A percentile compares a stretch with the other conserved stretches of the same genome.
Conservation (phyloP, 2,329 filamentous ascomycete genomes). For the Chaetomiaceae sp. region DNA sequence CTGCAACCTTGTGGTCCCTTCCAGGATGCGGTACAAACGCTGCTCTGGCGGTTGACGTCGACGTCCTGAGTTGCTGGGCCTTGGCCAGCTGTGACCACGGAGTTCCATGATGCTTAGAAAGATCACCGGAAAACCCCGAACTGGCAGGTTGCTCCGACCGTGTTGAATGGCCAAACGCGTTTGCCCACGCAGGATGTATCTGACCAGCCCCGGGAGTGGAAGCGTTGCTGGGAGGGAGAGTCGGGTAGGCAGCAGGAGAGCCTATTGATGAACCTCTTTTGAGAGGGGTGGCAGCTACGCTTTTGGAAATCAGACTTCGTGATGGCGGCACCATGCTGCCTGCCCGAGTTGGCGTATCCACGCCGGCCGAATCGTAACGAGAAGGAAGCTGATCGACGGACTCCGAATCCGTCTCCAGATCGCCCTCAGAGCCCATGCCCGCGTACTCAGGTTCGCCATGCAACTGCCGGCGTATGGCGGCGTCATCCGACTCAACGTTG, state of each 20-base stretch:
- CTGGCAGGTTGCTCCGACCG: neutral
- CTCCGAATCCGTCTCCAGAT: constrained; percentile 12
- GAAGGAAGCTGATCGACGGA: constrained; percentile 7
- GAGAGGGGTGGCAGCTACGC: neutral
- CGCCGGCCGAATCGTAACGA: neutral
- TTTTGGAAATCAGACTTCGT: neutral
- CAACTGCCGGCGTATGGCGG: constrained; percentile 28
- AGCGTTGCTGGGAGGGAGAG: neutral
- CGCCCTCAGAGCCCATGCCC: constrained; percentile 1
- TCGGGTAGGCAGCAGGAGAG: neutral
- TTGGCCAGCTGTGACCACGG: neutral
- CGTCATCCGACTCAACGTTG: constrained; percentile 22
- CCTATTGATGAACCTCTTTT: neutral
- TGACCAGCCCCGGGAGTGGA: neutral
- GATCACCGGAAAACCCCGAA: neutral
- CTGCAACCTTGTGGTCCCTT: neutral
- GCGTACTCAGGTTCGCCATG: constrained; percentile 13
- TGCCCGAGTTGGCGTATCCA: constrained; percentile 11
- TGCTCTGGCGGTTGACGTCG: neutral
- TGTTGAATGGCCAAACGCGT: constrained; percentile 2
- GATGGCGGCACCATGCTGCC: constrained; percentile 11
- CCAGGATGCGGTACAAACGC: neutral
- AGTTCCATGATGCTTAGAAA: neutral
- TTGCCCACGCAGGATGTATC: constrained; percentile 13
- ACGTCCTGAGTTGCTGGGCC: neutral